Evolutionary conservation across 257 asterid genomes (phyloP).

Genomic region (Solanum appendiculatum): DNA sequence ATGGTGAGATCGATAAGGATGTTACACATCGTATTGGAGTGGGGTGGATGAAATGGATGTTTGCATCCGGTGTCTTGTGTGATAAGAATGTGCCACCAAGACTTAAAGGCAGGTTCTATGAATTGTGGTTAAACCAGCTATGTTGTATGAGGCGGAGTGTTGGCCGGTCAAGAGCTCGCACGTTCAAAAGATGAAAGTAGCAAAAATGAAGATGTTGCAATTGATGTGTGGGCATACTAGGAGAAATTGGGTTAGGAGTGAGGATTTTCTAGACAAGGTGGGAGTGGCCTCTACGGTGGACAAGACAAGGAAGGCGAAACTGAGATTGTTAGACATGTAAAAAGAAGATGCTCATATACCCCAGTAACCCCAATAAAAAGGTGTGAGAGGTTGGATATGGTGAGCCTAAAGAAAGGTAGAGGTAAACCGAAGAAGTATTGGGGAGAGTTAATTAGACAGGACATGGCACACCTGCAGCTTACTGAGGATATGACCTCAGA

Average conservation of each 20-base stretch:
- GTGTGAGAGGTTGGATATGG: not conserved
- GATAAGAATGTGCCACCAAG: not conserved
- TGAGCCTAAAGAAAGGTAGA: not conserved
- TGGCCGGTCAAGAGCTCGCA: not conserved
- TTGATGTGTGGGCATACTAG: not conserved
- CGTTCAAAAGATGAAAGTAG: not conserved
- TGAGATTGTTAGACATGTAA: not conserved
- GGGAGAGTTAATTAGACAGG: not conserved
- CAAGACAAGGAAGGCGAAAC: not conserved
- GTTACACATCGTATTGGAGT: not conserved
- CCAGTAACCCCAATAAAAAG: not conserved
- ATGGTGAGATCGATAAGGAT: not conserved
- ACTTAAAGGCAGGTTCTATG: not conserved
- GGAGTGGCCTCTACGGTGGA: not conserved
- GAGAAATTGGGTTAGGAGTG: not conserved
- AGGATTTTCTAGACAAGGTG: not conserved
- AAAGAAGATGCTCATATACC: not conserved
- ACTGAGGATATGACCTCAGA: not conserved
- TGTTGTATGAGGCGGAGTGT: not conserved
- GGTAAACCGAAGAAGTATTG: not conserved
- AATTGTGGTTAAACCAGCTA: not conserved
- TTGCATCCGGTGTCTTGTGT: not conserved
- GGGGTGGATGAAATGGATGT: not conserved
- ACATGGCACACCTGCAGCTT: not conserved
- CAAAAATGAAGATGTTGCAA: not conserved